Evolutionary conservation across 805 yeast species (phyloP).

Genomic region (Nadsonia fulvescens): DNA sequence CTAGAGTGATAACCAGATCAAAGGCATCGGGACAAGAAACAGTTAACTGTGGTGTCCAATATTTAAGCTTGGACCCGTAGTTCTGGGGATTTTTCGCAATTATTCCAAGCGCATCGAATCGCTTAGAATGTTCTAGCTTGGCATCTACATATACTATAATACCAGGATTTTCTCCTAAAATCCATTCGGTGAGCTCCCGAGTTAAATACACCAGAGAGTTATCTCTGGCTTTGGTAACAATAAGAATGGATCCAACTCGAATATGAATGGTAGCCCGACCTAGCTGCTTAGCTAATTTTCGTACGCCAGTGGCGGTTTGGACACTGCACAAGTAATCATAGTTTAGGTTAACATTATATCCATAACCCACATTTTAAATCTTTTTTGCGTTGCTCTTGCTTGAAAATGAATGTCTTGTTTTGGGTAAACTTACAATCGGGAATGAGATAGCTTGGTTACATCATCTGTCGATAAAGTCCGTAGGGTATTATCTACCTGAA

Average conservation of each 20-base stretch:
- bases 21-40: constrained; percentile 24
- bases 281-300: constrained; percentile 14
- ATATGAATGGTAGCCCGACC: constrained; percentile 28
- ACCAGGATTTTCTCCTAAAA: constrained; percentile 24
- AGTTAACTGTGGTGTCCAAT: constrained; percentile 51
- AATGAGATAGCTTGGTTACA: no score
- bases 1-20: constrained; percentile 72
- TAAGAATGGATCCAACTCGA: constrained; percentile 51
- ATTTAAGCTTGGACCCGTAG: constrained; percentile 30
- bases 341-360: no score
- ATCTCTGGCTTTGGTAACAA: constrained; percentile 83
- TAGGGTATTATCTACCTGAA: no score
- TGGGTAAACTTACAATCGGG: no score
- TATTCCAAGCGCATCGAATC: constrained; percentile 44
- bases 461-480: no score
- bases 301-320: constrained; percentile 16
- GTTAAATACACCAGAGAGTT: constrained; percentile 59
- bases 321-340: no score
- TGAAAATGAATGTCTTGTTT: no score
- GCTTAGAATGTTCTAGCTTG: constrained; percentile 38
- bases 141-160: constrained; percentile 54
- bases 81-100: constrained; percentile 26
- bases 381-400: no score
- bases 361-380: no score
- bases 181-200: constrained; percentile 65